Conservation (phyloP, 176 grass and related monocot species). For the Aechmea fasciata region DNA sequence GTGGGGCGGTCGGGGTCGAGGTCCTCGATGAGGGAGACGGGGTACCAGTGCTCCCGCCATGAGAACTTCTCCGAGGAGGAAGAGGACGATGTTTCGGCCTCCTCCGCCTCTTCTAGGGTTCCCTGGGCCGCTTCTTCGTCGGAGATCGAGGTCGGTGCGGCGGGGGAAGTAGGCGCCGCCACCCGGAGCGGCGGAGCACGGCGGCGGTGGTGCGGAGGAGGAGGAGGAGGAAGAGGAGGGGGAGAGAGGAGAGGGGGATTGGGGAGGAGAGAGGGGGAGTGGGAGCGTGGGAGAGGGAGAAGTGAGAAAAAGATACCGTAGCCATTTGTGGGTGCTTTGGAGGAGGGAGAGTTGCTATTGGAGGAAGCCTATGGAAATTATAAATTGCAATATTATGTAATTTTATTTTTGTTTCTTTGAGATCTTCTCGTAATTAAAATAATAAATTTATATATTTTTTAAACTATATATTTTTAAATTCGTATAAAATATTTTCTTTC, state of each 20-base stretch:
- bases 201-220: neutral
- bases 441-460: too few relatives aligned
- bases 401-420: too few relatives aligned
- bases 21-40: constrained; percentile 88
- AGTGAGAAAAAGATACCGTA: constrained; percentile 7
- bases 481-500: too few relatives aligned
- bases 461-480: too few relatives aligned
- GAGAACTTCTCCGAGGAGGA: constrained; percentile 51
- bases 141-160: constrained; percentile 22
- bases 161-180: constrained; percentile 50
- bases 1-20: constrained; percentile 67
- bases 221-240: constrained; percentile 6
- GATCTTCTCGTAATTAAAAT: too few relatives aligned
- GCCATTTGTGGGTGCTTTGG: neutral
- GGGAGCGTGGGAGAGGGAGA: neutral
- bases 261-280: neutral
- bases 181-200: constrained; percentile 30
- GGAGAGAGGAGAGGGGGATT: constrained; percentile 6
- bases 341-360: neutral
- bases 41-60: constrained; percentile 97
- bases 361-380: neutral
- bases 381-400: neutral
- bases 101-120: constrained; percentile 4
- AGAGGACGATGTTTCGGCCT: constrained; percentile 38
- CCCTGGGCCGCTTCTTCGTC: constrained; percentile 23